Conservation (phyloP, 805 yeast species). For the Wickerhamiella australiensis region DNA sequence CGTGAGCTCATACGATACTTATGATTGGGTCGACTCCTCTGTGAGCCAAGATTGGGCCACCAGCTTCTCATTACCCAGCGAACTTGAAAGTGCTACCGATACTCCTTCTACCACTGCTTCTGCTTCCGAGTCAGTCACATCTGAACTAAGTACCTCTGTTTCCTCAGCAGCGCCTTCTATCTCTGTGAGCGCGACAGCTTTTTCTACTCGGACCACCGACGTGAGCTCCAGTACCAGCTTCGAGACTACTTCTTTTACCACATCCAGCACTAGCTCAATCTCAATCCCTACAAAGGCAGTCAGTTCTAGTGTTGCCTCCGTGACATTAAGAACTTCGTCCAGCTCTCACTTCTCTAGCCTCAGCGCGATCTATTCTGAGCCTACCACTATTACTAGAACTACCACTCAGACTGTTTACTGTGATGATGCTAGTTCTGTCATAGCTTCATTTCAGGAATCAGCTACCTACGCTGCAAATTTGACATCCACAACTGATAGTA, state of each 20-base stretch:
- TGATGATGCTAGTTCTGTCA: not conserved
- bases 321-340: too few species aligned
- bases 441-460: too few species aligned
- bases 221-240: too few species aligned
- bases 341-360: not conserved
- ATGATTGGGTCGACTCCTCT: slow-evolving; percentile 9
- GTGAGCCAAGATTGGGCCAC: not conserved
- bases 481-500: not conserved
- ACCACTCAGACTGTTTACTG: not conserved
- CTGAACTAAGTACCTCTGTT: not conserved
- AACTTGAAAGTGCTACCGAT: not conserved
- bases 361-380: not conserved
- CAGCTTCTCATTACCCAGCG: not conserved
- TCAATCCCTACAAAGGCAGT: too few species aligned
- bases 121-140: not conserved
- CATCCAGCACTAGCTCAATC: too few species aligned
- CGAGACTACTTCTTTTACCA: too few species aligned
- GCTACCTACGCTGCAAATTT: not conserved
- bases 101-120: not conserved
- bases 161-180: too few species aligned
- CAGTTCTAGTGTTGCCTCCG: too few species aligned
- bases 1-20: not conserved
- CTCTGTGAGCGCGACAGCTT: too few species aligned
- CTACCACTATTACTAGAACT: not conserved
- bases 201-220: too few species aligned